Evolutionary conservation across 78 protist species (phyloP).

Genomic region (Cavenderia fasciculata): DNA sequence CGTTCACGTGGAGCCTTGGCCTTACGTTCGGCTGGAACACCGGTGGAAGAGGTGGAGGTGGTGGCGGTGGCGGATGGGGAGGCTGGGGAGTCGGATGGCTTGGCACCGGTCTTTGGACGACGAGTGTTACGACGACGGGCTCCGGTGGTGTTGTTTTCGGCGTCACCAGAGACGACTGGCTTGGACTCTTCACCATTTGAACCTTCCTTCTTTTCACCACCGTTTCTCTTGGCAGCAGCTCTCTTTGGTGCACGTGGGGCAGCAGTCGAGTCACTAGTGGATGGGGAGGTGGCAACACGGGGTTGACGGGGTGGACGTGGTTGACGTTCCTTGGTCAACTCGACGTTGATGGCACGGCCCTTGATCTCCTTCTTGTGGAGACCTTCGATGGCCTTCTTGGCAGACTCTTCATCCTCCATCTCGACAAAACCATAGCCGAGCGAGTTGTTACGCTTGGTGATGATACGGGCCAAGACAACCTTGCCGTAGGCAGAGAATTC

Average conservation of each 20-base stretch:
- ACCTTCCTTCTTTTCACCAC: not conserved
- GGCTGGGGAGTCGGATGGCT: constrained; percentile 17
- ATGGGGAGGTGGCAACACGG: constrained; percentile 15
- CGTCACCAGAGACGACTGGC: not conserved
- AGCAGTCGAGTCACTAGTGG: not conserved
- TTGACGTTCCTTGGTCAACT: constrained; percentile 62
- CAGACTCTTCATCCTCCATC: constrained; percentile 71
- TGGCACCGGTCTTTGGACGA: constrained; percentile 15
- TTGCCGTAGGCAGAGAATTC: constrained; percentile 46
- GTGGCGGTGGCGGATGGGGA: not conserved
- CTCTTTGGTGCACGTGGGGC: not conserved
- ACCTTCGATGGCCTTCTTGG: constrained; percentile 71
- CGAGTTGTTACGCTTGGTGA: constrained; percentile 23
- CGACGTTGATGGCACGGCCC: constrained; percentile 76
- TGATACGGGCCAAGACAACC: constrained; percentile 71
- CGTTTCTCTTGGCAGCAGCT: not conserved
- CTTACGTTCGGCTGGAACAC: not conserved
- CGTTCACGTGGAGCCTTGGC: constrained; percentile 9
- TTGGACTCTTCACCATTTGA: not conserved
- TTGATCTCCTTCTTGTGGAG: constrained; percentile 75
- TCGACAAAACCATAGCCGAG: constrained; percentile 86
- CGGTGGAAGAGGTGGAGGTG: constrained; percentile 50
- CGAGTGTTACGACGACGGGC: not conserved
- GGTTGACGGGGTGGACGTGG: too few species aligned
- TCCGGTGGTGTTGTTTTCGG: not conserved